Evolutionary conservation across 305 asterid species (phyloP).

Genomic region (Petunia hybrid): DNA sequence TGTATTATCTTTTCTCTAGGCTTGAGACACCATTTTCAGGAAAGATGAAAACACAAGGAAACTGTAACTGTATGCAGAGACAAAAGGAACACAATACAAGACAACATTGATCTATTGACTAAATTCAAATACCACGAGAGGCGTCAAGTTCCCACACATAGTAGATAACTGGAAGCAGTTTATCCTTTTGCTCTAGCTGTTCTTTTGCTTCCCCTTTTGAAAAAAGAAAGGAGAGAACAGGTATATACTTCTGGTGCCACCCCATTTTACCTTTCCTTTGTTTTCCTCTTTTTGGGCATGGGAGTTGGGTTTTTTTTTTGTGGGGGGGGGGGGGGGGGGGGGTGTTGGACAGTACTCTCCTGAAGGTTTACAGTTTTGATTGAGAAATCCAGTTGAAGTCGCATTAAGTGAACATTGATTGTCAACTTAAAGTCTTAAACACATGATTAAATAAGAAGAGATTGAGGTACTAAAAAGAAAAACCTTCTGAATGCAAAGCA

Average conservation of each 20-base stretch:
- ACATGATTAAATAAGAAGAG: background rate
- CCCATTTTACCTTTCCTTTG: background rate
- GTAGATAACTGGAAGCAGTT: background rate
- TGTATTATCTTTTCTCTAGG: background rate
- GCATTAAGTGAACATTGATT: background rate
- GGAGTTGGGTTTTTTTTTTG: background rate
- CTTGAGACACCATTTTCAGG: background rate
- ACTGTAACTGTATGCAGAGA: background rate
- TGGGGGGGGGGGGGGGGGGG: too few species aligned
- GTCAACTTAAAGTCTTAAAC: too few species aligned
- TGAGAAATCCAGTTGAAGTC: background rate
- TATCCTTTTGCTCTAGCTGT: background rate
- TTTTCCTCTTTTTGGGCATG: background rate
- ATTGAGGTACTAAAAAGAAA: constrained; percentile 17
- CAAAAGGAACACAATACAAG: background rate
- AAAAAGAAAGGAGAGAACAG: background rate
- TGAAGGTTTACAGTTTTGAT: background rate
- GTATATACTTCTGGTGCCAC: background rate
- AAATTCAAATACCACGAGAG: background rate
- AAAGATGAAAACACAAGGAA: background rate
- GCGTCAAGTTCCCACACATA: background rate
- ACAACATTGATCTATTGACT: background rate
- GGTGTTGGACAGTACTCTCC: too few species aligned
- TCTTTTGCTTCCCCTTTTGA: background rate
- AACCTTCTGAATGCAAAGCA: background rate